Evolutionary conservation across 2,329 filamentous ascomycete species (phyloP).

Genomic region (Hypoxylon sp.): DNA sequence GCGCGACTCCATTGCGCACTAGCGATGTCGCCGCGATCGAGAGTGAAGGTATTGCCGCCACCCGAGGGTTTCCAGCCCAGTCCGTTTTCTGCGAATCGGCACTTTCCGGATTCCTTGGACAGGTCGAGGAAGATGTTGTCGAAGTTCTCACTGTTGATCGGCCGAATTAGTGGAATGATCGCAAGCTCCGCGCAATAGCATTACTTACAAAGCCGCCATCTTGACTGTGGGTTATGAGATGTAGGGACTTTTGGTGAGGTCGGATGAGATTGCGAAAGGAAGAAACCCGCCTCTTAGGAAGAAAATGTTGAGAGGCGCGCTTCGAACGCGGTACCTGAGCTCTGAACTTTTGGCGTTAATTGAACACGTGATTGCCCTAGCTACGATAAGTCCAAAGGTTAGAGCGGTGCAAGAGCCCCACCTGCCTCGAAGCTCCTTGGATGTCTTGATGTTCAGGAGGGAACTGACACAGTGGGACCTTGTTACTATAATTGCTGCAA

Average conservation of each 20-base stretch:
- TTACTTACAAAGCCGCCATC: slow-evolving; percentile 49
- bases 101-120: slow-evolving; percentile 91
- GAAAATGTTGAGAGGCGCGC: slow-evolving; percentile 32
- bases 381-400: neutral
- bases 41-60: slow-evolving; percentile 92
- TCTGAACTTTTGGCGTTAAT: slow-evolving; percentile 36
- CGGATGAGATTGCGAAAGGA: slow-evolving; percentile 11
- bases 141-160: slow-evolving; percentile 80
- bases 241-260: slow-evolving; percentile 8
- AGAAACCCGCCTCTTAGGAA: slow-evolving; percentile 17
- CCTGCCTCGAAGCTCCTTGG: neutral
- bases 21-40: slow-evolving; percentile 87
- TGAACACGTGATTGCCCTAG: slow-evolving; percentile 34
- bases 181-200: neutral
- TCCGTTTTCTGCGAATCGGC: slow-evolving; percentile 92
- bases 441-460: neutral
- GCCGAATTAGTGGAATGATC: slow-evolving; percentile 28
- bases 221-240: slow-evolving; percentile 20
- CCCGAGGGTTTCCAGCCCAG: slow-evolving; percentile 93
- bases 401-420: slow-evolving; percentile 14
- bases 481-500: neutral
- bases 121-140: slow-evolving; percentile 97
- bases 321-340: slow-evolving; percentile 35
- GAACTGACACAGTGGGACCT: neutral
- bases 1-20: slow-evolving; percentile 95